Base-by-base conservation (phyloP, 176 grass and related monocot genomes). In the Eleusine indica region DNA sequence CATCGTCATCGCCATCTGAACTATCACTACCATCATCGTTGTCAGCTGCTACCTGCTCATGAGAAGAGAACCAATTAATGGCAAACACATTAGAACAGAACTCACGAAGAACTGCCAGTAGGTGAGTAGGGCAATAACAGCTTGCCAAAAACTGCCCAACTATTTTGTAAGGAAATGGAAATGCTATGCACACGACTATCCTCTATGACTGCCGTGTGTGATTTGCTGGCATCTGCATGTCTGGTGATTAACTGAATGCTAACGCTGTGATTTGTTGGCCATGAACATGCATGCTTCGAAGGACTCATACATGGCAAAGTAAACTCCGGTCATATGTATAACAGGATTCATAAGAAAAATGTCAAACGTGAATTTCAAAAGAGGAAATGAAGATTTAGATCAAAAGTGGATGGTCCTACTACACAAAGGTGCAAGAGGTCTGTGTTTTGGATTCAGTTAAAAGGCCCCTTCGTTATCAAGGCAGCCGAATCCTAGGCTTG, bases 1-100 rank as follows among this genome's bases (percentile, higher is more conserved):
- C 25, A 25, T 25, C 25, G 25, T 25, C 58, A 8, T 89, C 81
- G 2, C 86, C 83, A 38, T 94, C 89, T 13, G 86, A 89, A 68
- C 86, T 91, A 82, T 82, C 68, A 35, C 75, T 87, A 15, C 56
- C 89, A 44, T 89, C 60, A 0, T 86, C 71, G 5, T 85, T 77
- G 53, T 94, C 88, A 25, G 21, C 67, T 29, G 30, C 48, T 47
- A 92, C 75, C 76, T 87, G 28, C 74, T 79, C 79, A 76, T 32
- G 10, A 47, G 30, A 75, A 87, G 41, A 58, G 72, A 61, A 68
- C 42, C 7, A 74, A 29, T 57, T 78, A 66, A 42, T 0, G 29
- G 25, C 37, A 30, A 65, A 12, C 4, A 66, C n/a, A 9, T 10
- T 1, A 28, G 2, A 39, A 41, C 74, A 57, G 10, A 65, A 7